Conservation (phyloP, 306 rosid genomes). For the Coriaria nepalensis region DNA sequence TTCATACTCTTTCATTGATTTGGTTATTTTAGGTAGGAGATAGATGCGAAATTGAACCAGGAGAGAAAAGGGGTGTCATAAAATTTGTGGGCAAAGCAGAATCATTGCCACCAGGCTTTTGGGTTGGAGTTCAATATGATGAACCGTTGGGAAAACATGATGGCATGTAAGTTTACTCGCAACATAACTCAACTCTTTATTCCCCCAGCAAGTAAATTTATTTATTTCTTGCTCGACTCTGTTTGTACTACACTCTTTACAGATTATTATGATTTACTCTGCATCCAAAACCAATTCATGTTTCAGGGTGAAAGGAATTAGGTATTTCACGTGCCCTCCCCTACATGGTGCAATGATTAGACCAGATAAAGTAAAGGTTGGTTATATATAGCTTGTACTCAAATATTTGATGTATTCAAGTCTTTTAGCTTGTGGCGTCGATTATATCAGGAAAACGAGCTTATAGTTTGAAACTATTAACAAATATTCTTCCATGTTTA, state of each 20-base stretch:
- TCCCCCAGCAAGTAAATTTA: not conserved
- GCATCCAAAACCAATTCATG: conserved; percentile 2
- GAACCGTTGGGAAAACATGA: conserved; percentile 96
- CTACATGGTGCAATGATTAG: conserved; percentile 75
- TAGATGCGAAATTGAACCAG: conserved; percentile 91
- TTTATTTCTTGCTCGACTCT: not conserved
- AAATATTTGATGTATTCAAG: not conserved
- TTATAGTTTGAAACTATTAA: not conserved
- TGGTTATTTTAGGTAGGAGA: conserved; percentile 55
- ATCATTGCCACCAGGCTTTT: conserved; percentile 74
- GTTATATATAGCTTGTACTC: conserved; percentile 5
- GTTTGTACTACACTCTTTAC: conserved; percentile 5
- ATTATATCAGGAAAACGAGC: not conserved
- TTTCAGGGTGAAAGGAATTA: conserved; percentile 69
- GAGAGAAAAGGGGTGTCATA: conserved; percentile 66
- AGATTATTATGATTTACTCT: not conserved
- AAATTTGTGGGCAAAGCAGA: conserved; percentile 73
- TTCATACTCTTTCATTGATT: conserved; percentile 4
- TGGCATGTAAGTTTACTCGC: conserved; percentile 57
- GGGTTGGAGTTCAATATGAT: conserved; percentile 92
- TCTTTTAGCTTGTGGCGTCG: not conserved
- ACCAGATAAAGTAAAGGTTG: conserved; percentile 90
- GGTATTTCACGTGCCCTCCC: conserved; percentile 67
- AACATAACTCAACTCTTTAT: not conserved
- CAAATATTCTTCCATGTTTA: conserved; percentile 8